Percentiles rank a stretch among this genome's conserved stretches.
These are phyloP conservation scores for Begonia masoniana DNA, from an alignment of 306 rosid genomes.

Conservation along the genomic window DNA sequence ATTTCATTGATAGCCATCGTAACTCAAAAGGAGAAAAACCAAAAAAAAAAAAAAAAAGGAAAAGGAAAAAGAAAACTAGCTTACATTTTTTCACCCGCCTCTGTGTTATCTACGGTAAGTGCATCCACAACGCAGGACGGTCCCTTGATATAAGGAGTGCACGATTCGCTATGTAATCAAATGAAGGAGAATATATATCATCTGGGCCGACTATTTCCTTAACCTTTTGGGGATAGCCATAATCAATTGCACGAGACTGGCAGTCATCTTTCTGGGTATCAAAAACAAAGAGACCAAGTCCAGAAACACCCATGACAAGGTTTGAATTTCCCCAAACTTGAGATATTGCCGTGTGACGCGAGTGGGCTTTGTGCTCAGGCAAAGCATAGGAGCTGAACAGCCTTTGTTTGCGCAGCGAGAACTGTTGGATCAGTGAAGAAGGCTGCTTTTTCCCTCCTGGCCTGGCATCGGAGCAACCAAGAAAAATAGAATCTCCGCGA, in stretches of 20 bases:
- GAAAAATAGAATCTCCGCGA: conserved; percentile 69
- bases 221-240: conserved; percentile 16
- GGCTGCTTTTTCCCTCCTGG: conserved; percentile 43
- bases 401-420: conserved; percentile 73
- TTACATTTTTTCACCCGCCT: too few species aligned
- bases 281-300: conserved; percentile 71
- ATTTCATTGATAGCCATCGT: background rate
- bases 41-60: background rate
- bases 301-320: conserved; percentile 65
- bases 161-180: conserved; percentile 67
- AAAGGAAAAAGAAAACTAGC: too few species aligned
- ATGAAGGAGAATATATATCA: conserved; percentile 77
- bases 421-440: conserved; percentile 57
- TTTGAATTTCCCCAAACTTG: conserved; percentile 94
- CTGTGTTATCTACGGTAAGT: conserved; percentile 19
- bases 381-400: conserved; percentile 40
- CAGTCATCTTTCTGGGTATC: conserved; percentile 53
- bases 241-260: conserved; percentile 23
- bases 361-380: conserved; percentile 64
- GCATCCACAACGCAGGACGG: conserved; percentile 89
- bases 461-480: conserved; percentile 55
- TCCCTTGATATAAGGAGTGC: conserved; percentile 86
- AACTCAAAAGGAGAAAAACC: conserved; percentile 2
- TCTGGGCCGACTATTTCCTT: conserved; percentile 70
- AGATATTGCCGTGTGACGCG: conserved; percentile 50